These are phyloP conservation scores for Hyaloperonospora brassicae DNA, from an alignment of 352 stramenopile species.

Conservation along the genomic window DNA sequence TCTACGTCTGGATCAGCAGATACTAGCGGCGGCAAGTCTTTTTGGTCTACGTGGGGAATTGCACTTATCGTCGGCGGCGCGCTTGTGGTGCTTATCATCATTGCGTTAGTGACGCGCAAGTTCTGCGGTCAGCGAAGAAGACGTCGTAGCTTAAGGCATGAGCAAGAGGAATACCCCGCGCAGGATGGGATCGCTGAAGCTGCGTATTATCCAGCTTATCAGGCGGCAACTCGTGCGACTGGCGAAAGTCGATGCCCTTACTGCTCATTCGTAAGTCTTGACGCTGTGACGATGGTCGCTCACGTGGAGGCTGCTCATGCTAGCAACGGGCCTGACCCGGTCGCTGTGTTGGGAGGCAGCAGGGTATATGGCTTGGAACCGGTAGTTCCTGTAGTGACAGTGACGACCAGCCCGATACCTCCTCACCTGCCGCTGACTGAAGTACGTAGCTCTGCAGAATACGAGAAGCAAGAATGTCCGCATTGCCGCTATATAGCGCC, in stretches of 20 bases:
- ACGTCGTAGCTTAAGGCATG: conserved; percentile 3
- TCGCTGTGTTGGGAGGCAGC: conserved; percentile 23
- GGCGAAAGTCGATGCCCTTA: conserved; percentile 42
- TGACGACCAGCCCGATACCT: conserved; percentile 5
- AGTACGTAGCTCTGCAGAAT: conserved; percentile 2
- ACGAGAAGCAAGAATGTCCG: conserved; percentile 48
- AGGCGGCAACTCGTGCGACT: conserved; percentile 15
- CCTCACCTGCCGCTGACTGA: conserved; percentile 7
- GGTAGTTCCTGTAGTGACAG: conserved; percentile 16
- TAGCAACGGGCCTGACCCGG: conserved; percentile 3
- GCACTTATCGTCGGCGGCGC: conserved; percentile 35
- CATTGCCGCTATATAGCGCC: conserved; percentile 47
- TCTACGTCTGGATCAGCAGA: conserved; percentile 30
- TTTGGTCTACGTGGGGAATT: conserved; percentile 58
- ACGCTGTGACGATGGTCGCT: conserved; percentile 54
- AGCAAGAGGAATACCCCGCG: conserved; percentile 12
- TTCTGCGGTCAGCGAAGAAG: conserved; percentile 19
- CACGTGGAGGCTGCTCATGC: conserved; percentile 52
- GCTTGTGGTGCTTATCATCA: conserved; percentile 44
- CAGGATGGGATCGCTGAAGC: conserved; percentile 7
- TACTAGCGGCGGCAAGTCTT: conserved; percentile 17
- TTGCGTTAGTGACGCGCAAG: conserved; percentile 32
- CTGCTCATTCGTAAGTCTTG: conserved; percentile 39
- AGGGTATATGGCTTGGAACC: conserved; percentile 23
- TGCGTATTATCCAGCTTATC: conserved; percentile 14